Conservation (phyloP, 495 filamentous ascomycete species). For the Tuber umbilicatum region DNA sequence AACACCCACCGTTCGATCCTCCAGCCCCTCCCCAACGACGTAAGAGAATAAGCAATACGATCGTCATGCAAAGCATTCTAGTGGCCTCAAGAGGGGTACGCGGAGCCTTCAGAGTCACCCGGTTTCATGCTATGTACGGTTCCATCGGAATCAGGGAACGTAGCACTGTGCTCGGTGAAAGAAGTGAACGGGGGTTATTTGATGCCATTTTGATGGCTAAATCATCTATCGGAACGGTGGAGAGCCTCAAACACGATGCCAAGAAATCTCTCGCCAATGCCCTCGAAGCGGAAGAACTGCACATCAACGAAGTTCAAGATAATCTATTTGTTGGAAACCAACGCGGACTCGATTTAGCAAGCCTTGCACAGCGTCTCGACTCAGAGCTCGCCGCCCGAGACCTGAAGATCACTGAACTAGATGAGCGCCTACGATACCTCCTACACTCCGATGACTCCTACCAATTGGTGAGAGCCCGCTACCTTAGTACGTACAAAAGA, state of each 20-base stretch:
- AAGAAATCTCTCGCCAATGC: neutral
- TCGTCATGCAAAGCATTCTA: neutral
- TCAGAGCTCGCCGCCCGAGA: neutral
- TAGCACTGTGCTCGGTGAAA: neutral
- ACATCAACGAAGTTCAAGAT: neutral
- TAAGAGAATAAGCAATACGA: neutral
- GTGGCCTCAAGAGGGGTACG: neutral
- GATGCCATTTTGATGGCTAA: neutral
- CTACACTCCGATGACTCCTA: neutral
- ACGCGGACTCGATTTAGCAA: neutral
- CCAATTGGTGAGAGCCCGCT: neutral
- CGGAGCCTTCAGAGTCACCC: neutral
- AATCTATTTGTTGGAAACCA: neutral
- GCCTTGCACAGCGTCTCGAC: neutral
- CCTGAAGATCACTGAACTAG: neutral
- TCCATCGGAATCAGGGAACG: neutral
- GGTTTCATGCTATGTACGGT: neutral
- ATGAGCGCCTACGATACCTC: neutral
- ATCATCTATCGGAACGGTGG: neutral
- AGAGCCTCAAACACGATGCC: neutral
- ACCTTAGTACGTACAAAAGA: neutral
- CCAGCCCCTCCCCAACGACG: neutral
- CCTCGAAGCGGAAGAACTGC: neutral
- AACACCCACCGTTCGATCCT: neutral
- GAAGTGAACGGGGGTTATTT: neutral